Evolutionary conservation across 345 rosid species (phyloP), one percentile per base, ranked within the genome.

Genomic region (Eucalyptus sideroxylon): DNA sequence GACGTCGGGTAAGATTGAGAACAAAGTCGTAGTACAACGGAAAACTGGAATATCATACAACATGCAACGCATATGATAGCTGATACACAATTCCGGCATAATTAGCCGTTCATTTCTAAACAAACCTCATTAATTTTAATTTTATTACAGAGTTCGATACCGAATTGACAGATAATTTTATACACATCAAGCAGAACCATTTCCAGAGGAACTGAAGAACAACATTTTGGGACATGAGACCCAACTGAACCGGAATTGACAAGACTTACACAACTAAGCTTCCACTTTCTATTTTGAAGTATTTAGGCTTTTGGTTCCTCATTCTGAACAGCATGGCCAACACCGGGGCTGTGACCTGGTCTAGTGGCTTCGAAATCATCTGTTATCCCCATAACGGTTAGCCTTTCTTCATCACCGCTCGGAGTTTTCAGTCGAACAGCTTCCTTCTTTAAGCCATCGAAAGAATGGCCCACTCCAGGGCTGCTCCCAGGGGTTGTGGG

Each of bases 321-420:
- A 62, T 62, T 30, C 16, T 62, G 69, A 27, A 30, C n/a, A 62
- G 31, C 31, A 62, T 62, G 69, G 69, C 69, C 69, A 30, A 62
- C 69, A 62, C 69, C 69, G 31, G 69, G 34, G 69, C 69, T 62
- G 69, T 27, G 69, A 62, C 34, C 69, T 62, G 67, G n/a, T 59
- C n/a, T 62, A 30, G 31, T 12, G 8, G 6, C 69, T 27, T 12
- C 69, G 69, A 62, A 62, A 62, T 62, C 69, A 6, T 49, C 86
- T 26, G 89, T 19, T 12, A n/a, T 72, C 88, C 90, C 95, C 49
- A 88, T 90, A 88, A 77, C 77, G 50, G 90, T 90, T 56, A 86
- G 88, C 49, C 59, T 72, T 50, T 62, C 89, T 56, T 34, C 53
- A 14, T 50, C 77, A 37, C 19, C 21, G 31, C 81, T 81, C 34